phyloP scores from a whole-genome alignment of 1,284 basidiomycete genomes.

The Ganoderma lingzhi region DNA sequence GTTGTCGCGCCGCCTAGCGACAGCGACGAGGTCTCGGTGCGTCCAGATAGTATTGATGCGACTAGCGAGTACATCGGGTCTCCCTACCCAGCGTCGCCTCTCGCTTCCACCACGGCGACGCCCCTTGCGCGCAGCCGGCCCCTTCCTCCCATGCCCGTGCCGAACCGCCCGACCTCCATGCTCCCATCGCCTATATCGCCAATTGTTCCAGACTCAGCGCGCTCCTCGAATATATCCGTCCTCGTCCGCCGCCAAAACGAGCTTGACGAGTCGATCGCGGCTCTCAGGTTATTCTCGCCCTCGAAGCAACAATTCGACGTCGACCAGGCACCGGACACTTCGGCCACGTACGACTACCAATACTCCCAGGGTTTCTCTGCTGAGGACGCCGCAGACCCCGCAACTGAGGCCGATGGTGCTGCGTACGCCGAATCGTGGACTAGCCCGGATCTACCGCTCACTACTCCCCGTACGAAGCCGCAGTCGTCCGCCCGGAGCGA shows the following conservation, averaged over 20 bases:
- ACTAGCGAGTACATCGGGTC: constrained; percentile 19
- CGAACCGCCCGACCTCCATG: constrained; percentile 16
- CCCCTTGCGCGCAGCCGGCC: constrained; percentile 30
- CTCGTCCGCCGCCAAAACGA: constrained; percentile 69
- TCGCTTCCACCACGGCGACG: constrained; percentile 24
- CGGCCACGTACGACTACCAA: constrained; percentile 18
- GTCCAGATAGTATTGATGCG: constrained; percentile 17
- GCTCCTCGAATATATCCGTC: constrained; percentile 51
- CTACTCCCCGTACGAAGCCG: constrained; percentile 35
- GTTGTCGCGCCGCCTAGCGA: constrained; percentile 17
- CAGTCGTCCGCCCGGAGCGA: constrained; percentile 57
- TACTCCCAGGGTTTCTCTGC: neutral
- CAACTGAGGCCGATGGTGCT: constrained; percentile 12
- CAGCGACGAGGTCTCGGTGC: constrained; percentile 17
- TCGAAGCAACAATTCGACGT: constrained; percentile 27
- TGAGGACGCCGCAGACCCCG: no score
- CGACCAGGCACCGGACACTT: constrained; percentile 19
- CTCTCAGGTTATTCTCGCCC: constrained; percentile 58
- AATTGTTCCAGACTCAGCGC: constrained; percentile 33
- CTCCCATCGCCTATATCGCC: constrained; percentile 27
- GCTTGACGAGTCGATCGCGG: constrained; percentile 70
- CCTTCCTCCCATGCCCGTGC: constrained; percentile 29
- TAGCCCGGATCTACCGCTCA: constrained; percentile 29
- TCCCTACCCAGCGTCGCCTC: constrained; percentile 23
- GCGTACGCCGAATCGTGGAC: constrained; percentile 22